Evolutionary conservation across 208 protist species (phyloP), one percentile per base, ranked within the genome.

Genomic region (Novymonas esmeraldas): DNA sequence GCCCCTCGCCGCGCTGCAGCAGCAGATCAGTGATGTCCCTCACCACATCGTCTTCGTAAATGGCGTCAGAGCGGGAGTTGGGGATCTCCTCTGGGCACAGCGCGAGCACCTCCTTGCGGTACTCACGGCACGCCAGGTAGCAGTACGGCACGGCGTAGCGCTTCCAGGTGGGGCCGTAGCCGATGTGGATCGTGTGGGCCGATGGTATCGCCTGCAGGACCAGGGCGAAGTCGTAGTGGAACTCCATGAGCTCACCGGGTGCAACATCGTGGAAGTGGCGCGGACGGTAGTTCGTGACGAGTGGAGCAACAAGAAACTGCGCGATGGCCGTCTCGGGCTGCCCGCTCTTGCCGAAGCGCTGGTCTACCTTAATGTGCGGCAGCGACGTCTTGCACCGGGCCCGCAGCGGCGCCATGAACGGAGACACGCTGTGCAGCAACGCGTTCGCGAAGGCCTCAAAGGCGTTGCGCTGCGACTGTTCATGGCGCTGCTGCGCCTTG

Each of bases 371-470:
- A 44, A 95, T 81, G 72, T 95, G 90, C 11, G 90, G 90, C 26
- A 95, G 79, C 28, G 87, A 92, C 28, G 82, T 91, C 34, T 85
- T 78, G 64, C 82, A 91, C 31, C 61, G 65, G 55, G 76, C 82
- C 18, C 90, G 90, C 59, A 95, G 78, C 39, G 90, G 90, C 11
- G 70, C 79, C 87, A 93, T 95, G 73, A 95, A 95, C 2, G 90
- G 90, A 10, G 84, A 92, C 31, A 92, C 83, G 73, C 79, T 90
- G 77, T 93, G 85, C 51, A 95, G 72, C 36, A 95, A 69, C 10
- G 90, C 90, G 49, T 85, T 92, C 41, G 90, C 87, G 56, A 95
- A 95, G 24, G 84, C 86, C 75, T 95, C 90, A 64, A 95, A 93
- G 46, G 87, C 90, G 73, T 84, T 89, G 62, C 89, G 87, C 84